Conservation (phyloP, 208 protist genomes). For the Endotrypanum monterogeii region DNA sequence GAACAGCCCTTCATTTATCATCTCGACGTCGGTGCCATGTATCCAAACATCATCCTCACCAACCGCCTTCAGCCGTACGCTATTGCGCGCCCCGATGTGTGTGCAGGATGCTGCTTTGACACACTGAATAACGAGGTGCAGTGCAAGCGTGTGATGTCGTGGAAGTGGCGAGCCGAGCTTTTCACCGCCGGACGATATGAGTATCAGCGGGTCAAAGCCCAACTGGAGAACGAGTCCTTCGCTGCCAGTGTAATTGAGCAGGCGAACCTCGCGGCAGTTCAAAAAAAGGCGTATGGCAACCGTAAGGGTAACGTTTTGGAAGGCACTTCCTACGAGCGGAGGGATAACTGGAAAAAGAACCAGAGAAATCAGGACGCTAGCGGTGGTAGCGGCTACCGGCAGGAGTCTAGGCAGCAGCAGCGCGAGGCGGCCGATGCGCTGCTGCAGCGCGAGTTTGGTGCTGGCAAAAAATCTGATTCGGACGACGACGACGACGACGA, state of each 20-base stretch:
- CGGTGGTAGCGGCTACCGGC: slow-evolving; percentile 64
- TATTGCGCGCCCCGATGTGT: slow-evolving; percentile 95
- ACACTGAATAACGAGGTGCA: slow-evolving; percentile 92
- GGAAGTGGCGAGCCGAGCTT: slow-evolving; percentile 98
- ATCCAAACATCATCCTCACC: slow-evolving; percentile 99
- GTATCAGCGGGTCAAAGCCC: slow-evolving; percentile 94
- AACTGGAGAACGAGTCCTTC: slow-evolving; percentile 97
- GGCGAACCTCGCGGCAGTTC: slow-evolving; percentile 82
- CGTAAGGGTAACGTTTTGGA: slow-evolving; percentile 92
- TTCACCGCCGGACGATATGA: slow-evolving; percentile 95
- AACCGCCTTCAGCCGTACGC: slow-evolving; percentile 99
- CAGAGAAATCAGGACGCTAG: not conserved
- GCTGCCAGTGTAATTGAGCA: slow-evolving; percentile 77
- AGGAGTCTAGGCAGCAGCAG: slow-evolving; percentile 58
- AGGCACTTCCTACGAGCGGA: slow-evolving; percentile 84
- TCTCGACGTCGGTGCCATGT: slow-evolving; percentile 99
- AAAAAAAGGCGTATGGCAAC: slow-evolving; percentile 92
- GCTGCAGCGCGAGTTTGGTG: slow-evolving; percentile 40
- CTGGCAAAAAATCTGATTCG: slow-evolving; percentile 23
- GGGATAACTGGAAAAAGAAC: slow-evolving; percentile 55
- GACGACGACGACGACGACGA: slow-evolving; percentile 46
- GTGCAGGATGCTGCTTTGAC: slow-evolving; percentile 98
- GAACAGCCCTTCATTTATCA: slow-evolving; percentile 99
- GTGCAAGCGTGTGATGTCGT: slow-evolving; percentile 98
- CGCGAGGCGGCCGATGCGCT: slow-evolving; percentile 71